These are phyloP conservation scores for Starmerella apicola DNA, from an alignment of 805 yeast genomes.

Conservation along the genomic window DNA sequence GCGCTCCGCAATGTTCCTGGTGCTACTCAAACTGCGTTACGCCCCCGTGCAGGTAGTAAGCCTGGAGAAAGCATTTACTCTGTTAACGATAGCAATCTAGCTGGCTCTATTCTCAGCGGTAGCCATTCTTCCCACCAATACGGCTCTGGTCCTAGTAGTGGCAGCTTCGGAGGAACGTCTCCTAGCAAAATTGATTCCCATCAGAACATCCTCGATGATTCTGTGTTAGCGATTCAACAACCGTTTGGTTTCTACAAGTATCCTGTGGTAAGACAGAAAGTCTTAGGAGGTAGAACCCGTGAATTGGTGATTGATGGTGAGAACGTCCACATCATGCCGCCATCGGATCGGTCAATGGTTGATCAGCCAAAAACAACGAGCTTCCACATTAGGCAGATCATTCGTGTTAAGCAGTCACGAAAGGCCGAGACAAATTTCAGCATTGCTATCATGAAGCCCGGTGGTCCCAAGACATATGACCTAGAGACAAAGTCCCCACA, in stretches of 20 bases:
- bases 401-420: constrained; percentile 60
- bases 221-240: constrained; percentile 21
- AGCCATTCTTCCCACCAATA: no score
- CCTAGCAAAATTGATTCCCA: neutral
- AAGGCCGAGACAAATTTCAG: constrained; percentile 72
- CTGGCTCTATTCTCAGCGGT: neutral
- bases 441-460: constrained; percentile 56
- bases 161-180: neutral
- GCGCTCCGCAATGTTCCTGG: constrained; percentile 5
- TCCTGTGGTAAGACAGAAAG: constrained; percentile 77
- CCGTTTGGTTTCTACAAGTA: constrained; percentile 58
- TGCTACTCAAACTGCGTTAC: neutral
- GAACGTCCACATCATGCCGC: constrained; percentile 76
- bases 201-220: constrained; percentile 6
- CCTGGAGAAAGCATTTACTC: neutral
- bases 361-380: constrained; percentile 71
- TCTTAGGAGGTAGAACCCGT: constrained; percentile 68
- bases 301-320: constrained; percentile 89
- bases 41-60: constrained; percentile 1
- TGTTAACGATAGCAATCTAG: neutral
- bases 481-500: constrained; percentile 55
- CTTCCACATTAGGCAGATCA: constrained; percentile 69
- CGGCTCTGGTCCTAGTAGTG: neutral
- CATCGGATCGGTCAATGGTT: constrained; percentile 63
- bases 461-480: constrained; percentile 70